phyloP scores from a whole-genome alignment of 805 yeast genomes.

The Suhomyces kilbournensis region DNA sequence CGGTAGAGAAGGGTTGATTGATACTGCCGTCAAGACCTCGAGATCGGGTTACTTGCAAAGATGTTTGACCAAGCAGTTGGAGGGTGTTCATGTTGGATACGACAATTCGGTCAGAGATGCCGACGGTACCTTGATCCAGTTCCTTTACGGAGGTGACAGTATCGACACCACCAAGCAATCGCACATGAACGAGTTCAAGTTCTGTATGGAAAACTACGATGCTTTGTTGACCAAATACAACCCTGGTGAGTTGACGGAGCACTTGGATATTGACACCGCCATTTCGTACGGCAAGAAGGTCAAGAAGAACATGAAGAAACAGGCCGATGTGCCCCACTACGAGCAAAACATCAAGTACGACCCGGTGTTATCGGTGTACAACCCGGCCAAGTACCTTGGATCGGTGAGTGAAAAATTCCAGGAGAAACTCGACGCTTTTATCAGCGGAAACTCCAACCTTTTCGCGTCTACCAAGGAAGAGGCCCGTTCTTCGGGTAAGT shows the following conservation, averaged over 20 bases:
- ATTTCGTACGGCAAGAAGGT: slow-evolving; percentile 76
- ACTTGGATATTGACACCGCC: slow-evolving; percentile 84
- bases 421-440: slow-evolving; percentile 68
- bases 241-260: slow-evolving; percentile 68
- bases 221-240: slow-evolving; percentile 82
- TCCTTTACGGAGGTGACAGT: slow-evolving; percentile 97
- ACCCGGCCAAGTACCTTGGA: slow-evolving; percentile 89
- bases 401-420: slow-evolving; percentile 90
- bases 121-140: slow-evolving; percentile 91
- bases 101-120: slow-evolving; percentile 95
- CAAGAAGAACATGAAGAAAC: slow-evolving; percentile 67
- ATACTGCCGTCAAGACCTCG: slow-evolving; percentile 98
- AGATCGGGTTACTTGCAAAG: slow-evolving; percentile 98
- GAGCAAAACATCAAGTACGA: slow-evolving; percentile 67
- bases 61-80: slow-evolving; percentile 96
- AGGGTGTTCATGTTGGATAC: slow-evolving; percentile 91
- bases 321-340: slow-evolving; percentile 59
- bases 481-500: slow-evolving; percentile 42
- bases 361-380: slow-evolving; percentile 81
- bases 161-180: slow-evolving; percentile 93
- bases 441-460: slow-evolving; percentile 51
- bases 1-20: slow-evolving; percentile 99
- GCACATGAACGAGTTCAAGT: slow-evolving; percentile 87
- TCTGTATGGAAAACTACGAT: slow-evolving; percentile 88
- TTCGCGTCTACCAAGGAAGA: slow-evolving; percentile 57